Base-by-base conservation (phyloP, 768 basidiomycete species). In the Exsudoporus frostii region DNA sequence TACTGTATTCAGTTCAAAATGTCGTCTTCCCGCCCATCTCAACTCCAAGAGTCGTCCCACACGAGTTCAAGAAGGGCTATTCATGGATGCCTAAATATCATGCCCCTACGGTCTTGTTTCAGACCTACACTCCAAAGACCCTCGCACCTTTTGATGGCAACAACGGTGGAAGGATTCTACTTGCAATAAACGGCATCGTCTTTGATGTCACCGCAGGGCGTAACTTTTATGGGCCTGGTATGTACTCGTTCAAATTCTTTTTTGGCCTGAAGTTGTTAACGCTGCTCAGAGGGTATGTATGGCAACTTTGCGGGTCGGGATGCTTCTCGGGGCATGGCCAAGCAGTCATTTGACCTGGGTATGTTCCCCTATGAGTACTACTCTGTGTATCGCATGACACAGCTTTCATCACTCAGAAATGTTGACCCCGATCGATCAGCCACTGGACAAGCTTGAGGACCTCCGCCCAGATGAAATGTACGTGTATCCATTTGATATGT, bases 301-400 rank as follows among this genome's bases (percentile, higher is more conserved):
- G 94, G 92, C 29, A 96, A 95, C 71, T 98, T 99, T 76, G 95
- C 97, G 3, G 97, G 96, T 6, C 74, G 95, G 45, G 96, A 99
- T 72, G 96, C 96, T 2, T 95, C 92, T 15, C 77, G 95, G 34
- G 95, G 96, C 5, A 95, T 98, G 90, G 96, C 96, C 7, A 97
- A 95, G 72, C 95, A 98, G 73, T 96, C 93, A 3, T 98, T 97
- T 59, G 95, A 95, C 46, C 29, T 75, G n/a, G 92, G 94, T 92
- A 63, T 48, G 87, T 65, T 7, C 7, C 38, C n/a, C 20, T 20
- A 14, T 4, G 25, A 25, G 38, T 47, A 17, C 22, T n/a, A 22
- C 38, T 5, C 24, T 11, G 7, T 33, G 29, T 33, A 30, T 49
- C 40, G 17, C 44, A 22, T 49, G 29, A 54, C 36, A 33, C 25